Base-by-base conservation (phyloP, 1,284 basidiomycete genomes). In the Trichosporon sp. region DNA sequence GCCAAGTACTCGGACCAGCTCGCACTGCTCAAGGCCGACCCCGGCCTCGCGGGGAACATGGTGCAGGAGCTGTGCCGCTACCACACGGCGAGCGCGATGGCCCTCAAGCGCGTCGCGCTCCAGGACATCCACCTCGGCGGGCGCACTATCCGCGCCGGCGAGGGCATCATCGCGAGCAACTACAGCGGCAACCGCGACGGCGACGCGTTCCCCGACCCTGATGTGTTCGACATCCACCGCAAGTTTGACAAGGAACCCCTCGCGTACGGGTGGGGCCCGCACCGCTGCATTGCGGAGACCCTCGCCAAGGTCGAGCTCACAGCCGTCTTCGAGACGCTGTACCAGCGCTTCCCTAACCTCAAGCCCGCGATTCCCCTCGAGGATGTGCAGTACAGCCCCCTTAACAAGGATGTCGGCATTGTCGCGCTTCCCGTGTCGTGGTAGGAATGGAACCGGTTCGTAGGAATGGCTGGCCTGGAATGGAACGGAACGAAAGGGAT, bases 91-190 rank as follows among this genome's bases (percentile, higher is more conserved):
- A 58, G 47, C 5, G 68, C 68, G 5, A 69, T 69, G 68, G 68
- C 68, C 8, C 66, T 69, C 62, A 69, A 69, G 68, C 68, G 68
- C 62, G 66, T 65, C 2, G 68, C 68, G 4, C 11, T 69, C 3
- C 25, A 35, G 27, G 68, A 69, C 65, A 13, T 69, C n/a, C 23
- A 23, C 11, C 18, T 69, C 23, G 68, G 65, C 47, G 68, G 68
- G 34, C 29, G 64, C 62, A 32, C 47, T 3, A 66, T 69, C 68
- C 56, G 56, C 35, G 53, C 47, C 18, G 68, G 68, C 27, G 65
- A 69, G 13, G 68, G 68, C 60, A 69, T 69, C 62, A 69, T 69
- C 23, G 68, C 68, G 12, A 66, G 65, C n/a, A 69, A 69, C 65
- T 69, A 69, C 65, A 64, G 62, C 23, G 68, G 64, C 32, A 69